Base-by-base conservation (phyloP, 1,139 yeast species). In the Geotrichum fermentans region DNA sequence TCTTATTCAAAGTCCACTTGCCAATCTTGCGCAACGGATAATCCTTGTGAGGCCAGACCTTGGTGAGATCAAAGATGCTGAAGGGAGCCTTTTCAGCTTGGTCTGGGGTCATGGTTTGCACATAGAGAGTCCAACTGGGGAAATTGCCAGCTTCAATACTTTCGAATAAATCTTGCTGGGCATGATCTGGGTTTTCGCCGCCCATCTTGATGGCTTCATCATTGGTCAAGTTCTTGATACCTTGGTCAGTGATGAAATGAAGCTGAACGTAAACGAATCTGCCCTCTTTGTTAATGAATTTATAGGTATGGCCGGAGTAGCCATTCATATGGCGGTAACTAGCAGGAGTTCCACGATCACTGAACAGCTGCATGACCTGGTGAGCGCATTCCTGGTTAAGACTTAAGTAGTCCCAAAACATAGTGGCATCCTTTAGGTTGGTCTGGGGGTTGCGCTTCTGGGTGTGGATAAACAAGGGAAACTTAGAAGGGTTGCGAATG, bases 401-500 rank as follows among this genome's bases (percentile, higher is more conserved):
- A 35, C 79, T 72, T 57, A 77, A 67, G 65, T 79, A 83, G 66
- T 83, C 90, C 90, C 90, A 83, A 66, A 75, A 77, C 73, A 72
- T 73, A 59, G 76, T 71, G 16, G 83, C 78, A 66, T 87, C 95
- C 66, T 84, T 84, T 67, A 83, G 73, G 68, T 85, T 84, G 45
- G 94, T 85, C 70, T 84, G 79, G 43, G 95, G 95, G 71, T 83
- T 79, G 65, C 92, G 79, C 78, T 83, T 83, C 67, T 83, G 83
- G n/a, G 95, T 83, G 74, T 87, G 95, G 64, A 87, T 86, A 66
- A 87, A 86, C 68, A 82, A 82, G 46, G 95, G 95, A 74, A 87
- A 87, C 74, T 87, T 85, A 52, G 84, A 74, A 54, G 95, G 95
- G 69, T 87, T 92, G 66, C 95, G 79, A 58, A 87, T 74, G 71